These are phyloP conservation scores for Trichophyton benhamiae DNA, from an alignment of 2,329 filamentous ascomycete genomes.

Conservation along the genomic window DNA sequence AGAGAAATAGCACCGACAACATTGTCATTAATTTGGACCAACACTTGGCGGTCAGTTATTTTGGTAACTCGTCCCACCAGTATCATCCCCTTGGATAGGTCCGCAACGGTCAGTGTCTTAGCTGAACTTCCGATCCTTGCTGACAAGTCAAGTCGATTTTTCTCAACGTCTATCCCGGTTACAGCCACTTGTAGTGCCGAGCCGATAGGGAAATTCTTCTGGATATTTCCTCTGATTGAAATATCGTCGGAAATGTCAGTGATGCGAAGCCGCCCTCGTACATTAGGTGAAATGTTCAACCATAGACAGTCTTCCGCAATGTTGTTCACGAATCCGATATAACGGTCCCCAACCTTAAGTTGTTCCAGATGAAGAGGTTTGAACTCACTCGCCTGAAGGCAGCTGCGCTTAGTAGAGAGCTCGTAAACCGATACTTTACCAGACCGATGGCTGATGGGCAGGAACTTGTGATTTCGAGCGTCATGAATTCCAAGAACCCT, in stretches of 20 bases:
- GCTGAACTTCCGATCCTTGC: slow-evolving; percentile 50
- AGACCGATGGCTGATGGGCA: slow-evolving; percentile 77
- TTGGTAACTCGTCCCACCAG: slow-evolving; percentile 76
- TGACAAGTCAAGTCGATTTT: slow-evolving; percentile 72
- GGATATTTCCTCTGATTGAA: slow-evolving; percentile 61
- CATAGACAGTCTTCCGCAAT: slow-evolving; percentile 66
- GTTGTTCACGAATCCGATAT: slow-evolving; percentile 86
- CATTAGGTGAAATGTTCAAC: slow-evolving; percentile 79
- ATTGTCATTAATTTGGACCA: slow-evolving; percentile 71
- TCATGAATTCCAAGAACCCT: slow-evolving; percentile 80
- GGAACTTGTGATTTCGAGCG: slow-evolving; percentile 76
- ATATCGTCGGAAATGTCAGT: slow-evolving; percentile 82
- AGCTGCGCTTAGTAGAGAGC: slow-evolving; percentile 64
- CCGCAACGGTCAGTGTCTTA: slow-evolving; percentile 53
- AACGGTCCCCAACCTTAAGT: slow-evolving; percentile 57
- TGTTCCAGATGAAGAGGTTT: slow-evolving; percentile 59
- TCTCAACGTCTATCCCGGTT: slow-evolving; percentile 56
- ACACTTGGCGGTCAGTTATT: slow-evolving; percentile 66
- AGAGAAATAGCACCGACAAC: slow-evolving; percentile 71
- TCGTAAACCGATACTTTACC: slow-evolving; percentile 72
- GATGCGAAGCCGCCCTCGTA: slow-evolving; percentile 69
- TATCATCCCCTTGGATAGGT: slow-evolving; percentile 65
- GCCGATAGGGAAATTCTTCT: slow-evolving; percentile 75
- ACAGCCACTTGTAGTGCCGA: slow-evolving; percentile 74
- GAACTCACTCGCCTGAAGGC: slow-evolving; percentile 41